Evolutionary conservation across 1,139 yeast species (phyloP), one percentile per base, ranked within the genome.

Genomic region (Lodderomyces pseudojiufengensis): DNA sequence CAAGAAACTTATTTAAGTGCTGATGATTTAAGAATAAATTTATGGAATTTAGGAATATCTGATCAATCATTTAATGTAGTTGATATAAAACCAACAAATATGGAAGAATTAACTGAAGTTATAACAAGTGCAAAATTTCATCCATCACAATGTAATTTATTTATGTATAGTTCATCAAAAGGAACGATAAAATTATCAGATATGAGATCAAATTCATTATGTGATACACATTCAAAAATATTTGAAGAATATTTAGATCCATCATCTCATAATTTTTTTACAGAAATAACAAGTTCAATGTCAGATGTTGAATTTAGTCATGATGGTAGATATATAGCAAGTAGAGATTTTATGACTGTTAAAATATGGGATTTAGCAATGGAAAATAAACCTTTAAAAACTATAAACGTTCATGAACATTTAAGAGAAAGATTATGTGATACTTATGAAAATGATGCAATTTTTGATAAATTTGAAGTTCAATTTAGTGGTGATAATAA

Each of bases 31-130:
- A 78, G 99, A 59, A 84, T 94, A 57, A 94, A 94, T 61, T 69
- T 94, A 48, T 94, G 99, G 99, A 90, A 92, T 59, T 69, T 90
- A 50, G 92, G 88, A 36, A 86, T 88, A 50, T 88, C 96, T 27
- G 97, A 92, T 61, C 97, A 92, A 64, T 80, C 94, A 50, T 94
- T 94, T 65, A 94, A 85, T 60, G 90, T 94, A 50, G 98, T 94
- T 43, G 98, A 94, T 62, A 94, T 94, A 53, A 90, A 94, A 61
- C 99, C 99, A 5, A 86, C 92, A 13, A 88, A 90, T 61, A 94
- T 94, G 98, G 99, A 94, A 65, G 99, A 94, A 63, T 76, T 94
- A 53, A 92, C 98, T 10, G 98, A 94, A 61, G 98, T 94, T 37
- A 92, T 94, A 48, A 94, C 99, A n/a, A 79, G 94, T 52, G 95